Conservation (phyloP, 345 rosid genomes). For the Bruguiera parviflora region DNA sequence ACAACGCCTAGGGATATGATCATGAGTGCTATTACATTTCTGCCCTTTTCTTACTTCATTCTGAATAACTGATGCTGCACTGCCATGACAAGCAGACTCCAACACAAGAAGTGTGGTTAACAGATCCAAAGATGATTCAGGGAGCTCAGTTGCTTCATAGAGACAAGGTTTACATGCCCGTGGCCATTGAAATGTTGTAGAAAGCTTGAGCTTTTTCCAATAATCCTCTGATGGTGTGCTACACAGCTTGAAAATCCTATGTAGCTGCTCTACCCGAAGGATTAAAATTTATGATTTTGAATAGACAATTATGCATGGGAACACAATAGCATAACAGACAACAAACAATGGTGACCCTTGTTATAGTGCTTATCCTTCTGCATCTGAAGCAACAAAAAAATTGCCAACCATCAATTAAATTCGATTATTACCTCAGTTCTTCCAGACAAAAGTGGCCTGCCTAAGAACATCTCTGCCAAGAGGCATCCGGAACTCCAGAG, state of each 20-base stretch:
- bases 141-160: constrained; percentile 36
- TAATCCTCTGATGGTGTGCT: constrained; percentile 87
- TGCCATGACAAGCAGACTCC: constrained; percentile 49
- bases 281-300: constrained; percentile 3
- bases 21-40: too few species aligned
- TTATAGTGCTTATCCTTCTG: too few species aligned
- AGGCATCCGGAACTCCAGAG: constrained; percentile 73
- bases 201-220: constrained; percentile 68
- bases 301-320: background rate
- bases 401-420: background rate
- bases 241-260: constrained; percentile 76
- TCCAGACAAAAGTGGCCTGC: constrained; percentile 55
- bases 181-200: constrained; percentile 55
- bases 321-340: background rate
- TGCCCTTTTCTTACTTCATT: constrained; percentile 33
- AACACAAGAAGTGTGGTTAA: constrained; percentile 54
- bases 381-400: background rate
- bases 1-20: too few species aligned
- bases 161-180: constrained; percentile 41
- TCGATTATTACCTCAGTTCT: constrained; percentile 46
- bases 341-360: background rate
- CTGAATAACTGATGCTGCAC: constrained; percentile 45
- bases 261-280: constrained; percentile 77
- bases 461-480: constrained; percentile 59
- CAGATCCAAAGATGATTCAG: constrained; percentile 48